Evolutionary conservation across 192 early-diverging fungal species (phyloP), one percentile per base, ranked within the genome.

Genomic region (Backusella parvicylindrica): DNA sequence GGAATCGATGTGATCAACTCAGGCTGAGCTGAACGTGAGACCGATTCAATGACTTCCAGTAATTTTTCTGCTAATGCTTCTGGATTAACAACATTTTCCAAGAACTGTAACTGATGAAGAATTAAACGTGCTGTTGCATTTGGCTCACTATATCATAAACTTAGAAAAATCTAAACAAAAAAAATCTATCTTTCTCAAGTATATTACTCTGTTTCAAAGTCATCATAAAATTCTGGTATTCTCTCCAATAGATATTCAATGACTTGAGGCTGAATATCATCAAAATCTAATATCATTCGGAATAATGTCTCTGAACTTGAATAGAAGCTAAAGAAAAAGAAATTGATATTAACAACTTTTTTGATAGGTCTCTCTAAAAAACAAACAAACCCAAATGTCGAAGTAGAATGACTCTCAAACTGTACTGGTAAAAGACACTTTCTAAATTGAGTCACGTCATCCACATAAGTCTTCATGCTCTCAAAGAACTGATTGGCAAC

Each of bases 1-100:
- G 93, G 92, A n/a, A 95, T 67, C 11, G 84, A 85, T 15, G 81
- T 83, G 26, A 95, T 92, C 8, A 95, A 89, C 76, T 95, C 93
- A 36, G 86, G 79, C 70, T 95, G 91, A 38, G 56, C 18, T 23
- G 6, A 23, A 2, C 31, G 40, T 28, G n/a, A 12, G 38, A 13
- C 36, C 11, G 26, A 23, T 23, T 30, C 30, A 33, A n/a, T 43
- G 2, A 87, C 88, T 78, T 95, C 93, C 26, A 92, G 50, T 6
- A 95, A 79, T 72, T 89, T 92, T 18, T 86, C 79, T 6, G 89
- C 82, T 56, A 95, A 80, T 26, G 74, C 70, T 2, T 79, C 78
- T 1, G 93, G 89, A 41, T 92, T 84, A 0, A 89, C 84, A 30
- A 93, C 84, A 56, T 93, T 88, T 78, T 92, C 91, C 37, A 95